Conservation (phyloP, 139 green algal species). For the Chlorella vulgaris region DNA sequence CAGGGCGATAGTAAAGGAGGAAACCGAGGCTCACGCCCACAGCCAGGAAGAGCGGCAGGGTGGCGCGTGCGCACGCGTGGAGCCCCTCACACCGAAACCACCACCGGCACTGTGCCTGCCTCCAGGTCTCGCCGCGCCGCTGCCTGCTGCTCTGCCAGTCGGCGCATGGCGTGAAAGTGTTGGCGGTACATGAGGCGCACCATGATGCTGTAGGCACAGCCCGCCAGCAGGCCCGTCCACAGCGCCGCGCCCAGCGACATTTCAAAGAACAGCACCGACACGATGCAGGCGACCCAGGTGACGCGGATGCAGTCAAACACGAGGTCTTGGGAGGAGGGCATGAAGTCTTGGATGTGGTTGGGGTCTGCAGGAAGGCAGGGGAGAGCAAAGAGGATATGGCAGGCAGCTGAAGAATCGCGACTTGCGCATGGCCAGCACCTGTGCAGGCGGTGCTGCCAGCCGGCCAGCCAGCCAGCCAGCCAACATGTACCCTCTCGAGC, state of each 20-base stretch:
- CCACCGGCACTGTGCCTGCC: background rate
- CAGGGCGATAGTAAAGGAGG: background rate
- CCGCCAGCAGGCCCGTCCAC: slow-evolving; percentile 61
- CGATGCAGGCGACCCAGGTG: slow-evolving; percentile 71
- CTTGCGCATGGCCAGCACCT: too few species aligned
- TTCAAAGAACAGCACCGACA: slow-evolving; percentile 56
- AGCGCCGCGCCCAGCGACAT: slow-evolving; percentile 55
- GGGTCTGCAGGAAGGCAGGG: slow-evolving; percentile 15
- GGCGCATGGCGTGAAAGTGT: slow-evolving; percentile 50
- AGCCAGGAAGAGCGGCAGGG: too few species aligned
- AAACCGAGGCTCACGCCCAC: too few species aligned
- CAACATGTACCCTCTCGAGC: background rate
- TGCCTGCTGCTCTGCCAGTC: slow-evolving; percentile 34
- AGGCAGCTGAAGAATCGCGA: too few species aligned
- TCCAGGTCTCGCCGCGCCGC: slow-evolving; percentile 16
- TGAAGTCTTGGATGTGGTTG: slow-evolving; percentile 33
- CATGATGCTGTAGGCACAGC: slow-evolving; percentile 60
- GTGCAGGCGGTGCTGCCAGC: too few species aligned
- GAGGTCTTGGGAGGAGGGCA: slow-evolving; percentile 63
- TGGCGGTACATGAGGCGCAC: slow-evolving; percentile 60
- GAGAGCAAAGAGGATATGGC: background rate
- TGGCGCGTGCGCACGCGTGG: too few species aligned
- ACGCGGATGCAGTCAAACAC: slow-evolving; percentile 86
- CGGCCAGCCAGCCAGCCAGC: background rate
- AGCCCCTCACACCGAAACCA: slow-evolving; percentile 5